Evolutionary conservation across 1,284 basidiomycete species (phyloP).

Genomic region (Ganoderma sinense): DNA sequence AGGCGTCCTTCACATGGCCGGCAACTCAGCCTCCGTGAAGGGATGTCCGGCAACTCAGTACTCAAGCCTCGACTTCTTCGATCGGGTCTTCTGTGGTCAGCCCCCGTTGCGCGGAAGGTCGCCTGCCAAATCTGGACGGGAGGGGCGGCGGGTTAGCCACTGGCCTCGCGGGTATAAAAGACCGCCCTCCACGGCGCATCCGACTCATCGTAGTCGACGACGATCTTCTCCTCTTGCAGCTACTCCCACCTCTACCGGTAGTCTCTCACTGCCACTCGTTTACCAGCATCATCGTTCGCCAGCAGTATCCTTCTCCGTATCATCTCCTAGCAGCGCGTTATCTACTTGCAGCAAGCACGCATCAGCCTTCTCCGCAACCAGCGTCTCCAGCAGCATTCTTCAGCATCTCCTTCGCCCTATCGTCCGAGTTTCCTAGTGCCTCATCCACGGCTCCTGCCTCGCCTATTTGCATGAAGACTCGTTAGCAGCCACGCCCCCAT

Average conservation of each 20-base stretch:
- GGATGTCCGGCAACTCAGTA: constrained; percentile 1
- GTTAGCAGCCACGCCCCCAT: too few relatives aligned
- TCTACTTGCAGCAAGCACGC: too few relatives aligned
- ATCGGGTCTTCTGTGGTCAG: not conserved
- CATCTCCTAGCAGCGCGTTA: too few relatives aligned
- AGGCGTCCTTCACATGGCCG: not conserved
- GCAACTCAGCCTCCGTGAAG: not conserved
- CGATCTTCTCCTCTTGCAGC: too few relatives aligned
- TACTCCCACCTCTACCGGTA: not conserved
- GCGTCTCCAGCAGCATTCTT: not conserved
- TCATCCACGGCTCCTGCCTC: too few relatives aligned
- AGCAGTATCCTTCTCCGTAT: too few relatives aligned
- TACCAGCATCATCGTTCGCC: too few relatives aligned
- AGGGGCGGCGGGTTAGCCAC: not conserved
- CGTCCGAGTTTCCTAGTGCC: not conserved
- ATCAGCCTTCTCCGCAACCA: too few relatives aligned
- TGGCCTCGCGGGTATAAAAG: not conserved
- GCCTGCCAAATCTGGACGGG: not conserved
- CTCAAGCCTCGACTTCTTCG: not conserved
- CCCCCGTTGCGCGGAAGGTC: not conserved
- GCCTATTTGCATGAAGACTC: not conserved
- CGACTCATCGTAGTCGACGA: not conserved
- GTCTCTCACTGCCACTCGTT: not conserved
- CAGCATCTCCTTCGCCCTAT: not conserved
- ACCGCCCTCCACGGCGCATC: not conserved